Evolutionary conservation across 1,284 basidiomycete genomes (phyloP), one percentile per base, ranked within the genome.

Genomic region (Violaceomyces palustris): DNA sequence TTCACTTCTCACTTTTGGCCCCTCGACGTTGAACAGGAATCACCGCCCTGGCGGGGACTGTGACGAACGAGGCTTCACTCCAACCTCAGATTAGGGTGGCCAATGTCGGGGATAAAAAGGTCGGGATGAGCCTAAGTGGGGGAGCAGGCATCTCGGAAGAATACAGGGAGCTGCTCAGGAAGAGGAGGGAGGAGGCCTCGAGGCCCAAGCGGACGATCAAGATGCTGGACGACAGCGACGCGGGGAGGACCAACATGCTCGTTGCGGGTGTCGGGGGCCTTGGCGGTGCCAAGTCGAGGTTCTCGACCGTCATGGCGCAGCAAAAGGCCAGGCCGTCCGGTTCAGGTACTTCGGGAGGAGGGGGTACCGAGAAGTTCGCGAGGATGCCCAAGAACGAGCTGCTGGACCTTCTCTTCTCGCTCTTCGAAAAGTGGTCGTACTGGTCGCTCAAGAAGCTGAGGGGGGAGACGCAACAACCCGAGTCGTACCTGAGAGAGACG

Each of bases 341-440:
- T 17, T 5, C 6, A 6, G 14, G 14, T 12, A n/a, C 29, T 12
- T 26, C 39, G 12, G 7, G n/a, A 12, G 32, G 35, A 1, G 37
- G 17, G n/a, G 30, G 30, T 1, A 35, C 46, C 11, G 69, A 91
- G 74, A 87, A 88, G 62, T 87, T 88, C 79, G 86, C 88, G 11
- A 84, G 89, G 64, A 85, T 92, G 77, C 87, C 90, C 18, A 81
- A 84, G 48, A 86, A 89, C 76, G 87, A 93, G 68, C 81, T 97
- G 8, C 79, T 90, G 67, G 89, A 96, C 74, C 75, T 85, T 52
- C 80, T 97, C 23, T 93, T 96, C 74, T 69, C 75, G 2, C 77
- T 85, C 7, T 97, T 93, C 77, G 81, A 82, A 46, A 82, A 87
- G 42, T 81, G 82, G 48, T 82, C 85, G 27, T 84, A 84, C 55